Conservation (phyloP, 352 stramenopile genomes). For the Globisporangium middletonii region DNA sequence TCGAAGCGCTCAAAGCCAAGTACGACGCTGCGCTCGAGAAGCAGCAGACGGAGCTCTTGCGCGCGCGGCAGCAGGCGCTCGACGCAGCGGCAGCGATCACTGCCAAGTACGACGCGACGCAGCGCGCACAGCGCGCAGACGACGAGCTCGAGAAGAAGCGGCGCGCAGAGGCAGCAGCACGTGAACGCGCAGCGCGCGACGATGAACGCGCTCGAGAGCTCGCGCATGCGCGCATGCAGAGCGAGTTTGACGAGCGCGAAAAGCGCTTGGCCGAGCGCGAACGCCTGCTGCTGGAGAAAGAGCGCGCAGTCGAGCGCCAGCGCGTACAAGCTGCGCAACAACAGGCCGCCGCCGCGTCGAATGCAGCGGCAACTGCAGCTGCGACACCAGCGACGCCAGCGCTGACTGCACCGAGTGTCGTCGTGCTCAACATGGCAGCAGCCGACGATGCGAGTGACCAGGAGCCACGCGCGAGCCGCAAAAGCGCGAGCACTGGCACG, state of each 20-base stretch:
- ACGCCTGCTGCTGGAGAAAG: conserved; percentile 32
- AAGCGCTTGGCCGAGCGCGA: conserved; percentile 45
- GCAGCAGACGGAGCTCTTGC: conserved; percentile 48
- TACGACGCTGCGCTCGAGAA: conserved; percentile 59
- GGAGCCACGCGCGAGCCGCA: conserved; percentile 13
- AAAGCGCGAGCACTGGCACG: conserved; percentile 1
- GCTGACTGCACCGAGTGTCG: conserved; percentile 32
- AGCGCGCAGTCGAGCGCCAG: conserved; percentile 28
- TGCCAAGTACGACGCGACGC: conserved; percentile 45
- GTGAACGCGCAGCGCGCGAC: conserved; percentile 36
- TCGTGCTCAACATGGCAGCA: conserved; percentile 50
- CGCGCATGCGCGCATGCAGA: conserved; percentile 29
- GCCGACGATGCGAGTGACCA: conserved; percentile 28
- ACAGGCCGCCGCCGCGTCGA: neutral
- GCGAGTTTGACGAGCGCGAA: conserved; percentile 54
- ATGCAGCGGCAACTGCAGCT: neutral
- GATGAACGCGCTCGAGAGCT: conserved; percentile 28
- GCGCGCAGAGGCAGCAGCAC: conserved; percentile 20
- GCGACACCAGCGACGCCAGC: neutral
- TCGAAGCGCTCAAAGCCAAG: conserved; percentile 63
- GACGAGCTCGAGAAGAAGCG: conserved; percentile 28
- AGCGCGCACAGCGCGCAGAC: conserved; percentile 22
- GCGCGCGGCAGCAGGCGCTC: conserved; percentile 38
- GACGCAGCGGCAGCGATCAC: conserved; percentile 40
- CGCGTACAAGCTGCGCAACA: conserved; percentile 10